Evolutionary conservation across 257 asterid species (phyloP).

Genomic region (Scutellaria galericulata): DNA sequence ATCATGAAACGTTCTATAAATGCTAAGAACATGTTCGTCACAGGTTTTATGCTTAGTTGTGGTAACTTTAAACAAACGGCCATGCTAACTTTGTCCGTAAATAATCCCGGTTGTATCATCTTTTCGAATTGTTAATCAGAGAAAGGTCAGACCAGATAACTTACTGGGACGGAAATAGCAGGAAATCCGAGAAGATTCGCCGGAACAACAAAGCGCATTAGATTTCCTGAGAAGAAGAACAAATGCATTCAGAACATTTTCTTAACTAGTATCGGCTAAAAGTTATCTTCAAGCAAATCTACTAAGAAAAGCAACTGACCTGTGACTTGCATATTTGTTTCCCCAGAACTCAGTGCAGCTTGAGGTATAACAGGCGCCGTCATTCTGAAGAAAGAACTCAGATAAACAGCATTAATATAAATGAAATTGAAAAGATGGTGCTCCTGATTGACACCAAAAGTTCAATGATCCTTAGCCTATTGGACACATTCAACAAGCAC

Average conservation of each 20-base stretch:
- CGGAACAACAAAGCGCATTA: conserved; percentile 77
- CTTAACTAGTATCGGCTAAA: neutral
- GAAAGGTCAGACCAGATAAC: conserved; percentile 34
- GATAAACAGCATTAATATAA: conserved; percentile 16
- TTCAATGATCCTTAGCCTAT: conserved; percentile 14
- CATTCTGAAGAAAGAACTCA: conserved; percentile 58
- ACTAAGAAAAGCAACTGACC: conserved; percentile 43
- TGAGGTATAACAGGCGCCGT: conserved; percentile 94
- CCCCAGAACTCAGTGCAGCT: conserved; percentile 80
- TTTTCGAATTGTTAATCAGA: neutral
- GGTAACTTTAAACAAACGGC: too few species aligned
- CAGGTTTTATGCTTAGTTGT: too few species aligned
- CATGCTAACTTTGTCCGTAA: neutral
- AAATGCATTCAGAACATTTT: conserved; percentile 22
- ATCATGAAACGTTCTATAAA: neutral
- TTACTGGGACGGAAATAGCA: conserved; percentile 92
- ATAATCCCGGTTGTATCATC: neutral
- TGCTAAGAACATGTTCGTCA: neutral
- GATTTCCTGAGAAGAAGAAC: conserved; percentile 61
- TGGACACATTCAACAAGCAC: conserved; percentile 14
- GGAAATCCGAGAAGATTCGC: conserved; percentile 97
- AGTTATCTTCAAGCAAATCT: neutral
- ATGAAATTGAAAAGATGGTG: neutral
- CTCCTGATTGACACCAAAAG: conserved; percentile 15
- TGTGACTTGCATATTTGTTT: conserved; percentile 72